Conservation (phyloP, 2,329 filamentous ascomycete species). For the Xylaria polymorpha region DNA sequence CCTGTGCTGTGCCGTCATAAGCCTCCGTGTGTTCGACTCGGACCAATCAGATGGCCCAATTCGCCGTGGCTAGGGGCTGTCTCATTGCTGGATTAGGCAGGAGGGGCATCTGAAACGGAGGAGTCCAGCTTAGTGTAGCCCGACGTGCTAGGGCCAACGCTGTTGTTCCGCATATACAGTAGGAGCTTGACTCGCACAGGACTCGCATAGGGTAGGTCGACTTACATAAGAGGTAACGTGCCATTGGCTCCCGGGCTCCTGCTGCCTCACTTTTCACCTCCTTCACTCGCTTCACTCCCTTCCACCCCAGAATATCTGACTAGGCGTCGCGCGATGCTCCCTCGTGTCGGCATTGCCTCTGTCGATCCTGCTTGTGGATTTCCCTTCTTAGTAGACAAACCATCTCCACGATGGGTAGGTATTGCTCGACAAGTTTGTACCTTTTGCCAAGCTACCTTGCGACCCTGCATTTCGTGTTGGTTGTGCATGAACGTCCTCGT, state of each 20-base stretch:
- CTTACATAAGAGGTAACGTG: slow-evolving; percentile 33
- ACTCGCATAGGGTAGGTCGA: slow-evolving; percentile 20
- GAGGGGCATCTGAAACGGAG: slow-evolving; percentile 48
- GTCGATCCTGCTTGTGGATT: slow-evolving; percentile 10
- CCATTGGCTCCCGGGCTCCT: slow-evolving; percentile 20
- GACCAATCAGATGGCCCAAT: slow-evolving; percentile 41
- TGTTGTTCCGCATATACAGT: slow-evolving; percentile 21
- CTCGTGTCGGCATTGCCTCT: slow-evolving; percentile 26
- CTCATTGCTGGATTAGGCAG: slow-evolving; percentile 45
- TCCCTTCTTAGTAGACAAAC: neutral
- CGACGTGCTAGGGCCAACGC: slow-evolving; percentile 5
- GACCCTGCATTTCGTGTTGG: slow-evolving; percentile 35
- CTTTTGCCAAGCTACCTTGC: slow-evolving; percentile 4
- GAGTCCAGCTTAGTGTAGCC: slow-evolving; percentile 28
- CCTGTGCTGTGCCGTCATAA: slow-evolving; percentile 40
- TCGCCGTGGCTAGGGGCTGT: slow-evolving; percentile 24
- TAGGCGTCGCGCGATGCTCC: slow-evolving; percentile 15
- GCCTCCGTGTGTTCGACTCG: neutral
- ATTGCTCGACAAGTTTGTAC: neutral
- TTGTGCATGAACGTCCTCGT: slow-evolving; percentile 45
- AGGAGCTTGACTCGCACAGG: slow-evolving; percentile 15
- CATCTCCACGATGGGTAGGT: slow-evolving; percentile 25
- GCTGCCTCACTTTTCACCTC: neutral
- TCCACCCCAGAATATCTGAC: slow-evolving; percentile 23
- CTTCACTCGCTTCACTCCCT: neutral